Percentiles rank a stretch among this genome's conserved stretches.
phyloP scores from a whole-genome alignment of 179 eudicot genomes.

The Nepenthes alata region DNA sequence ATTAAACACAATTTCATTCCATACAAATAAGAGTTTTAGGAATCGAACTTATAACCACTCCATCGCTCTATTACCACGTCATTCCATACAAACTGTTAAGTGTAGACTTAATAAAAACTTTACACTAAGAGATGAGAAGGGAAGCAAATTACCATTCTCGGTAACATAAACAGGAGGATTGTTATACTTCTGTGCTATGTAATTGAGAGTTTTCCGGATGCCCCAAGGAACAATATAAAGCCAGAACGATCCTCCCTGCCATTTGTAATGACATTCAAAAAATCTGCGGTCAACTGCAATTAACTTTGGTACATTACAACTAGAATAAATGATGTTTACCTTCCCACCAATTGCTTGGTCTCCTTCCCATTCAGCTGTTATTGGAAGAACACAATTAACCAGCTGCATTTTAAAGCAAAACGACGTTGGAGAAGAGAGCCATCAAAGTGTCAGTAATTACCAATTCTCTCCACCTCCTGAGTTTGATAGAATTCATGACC shows the following conservation, averaged over 20 bases:
- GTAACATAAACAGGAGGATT: slow-evolving; percentile 54
- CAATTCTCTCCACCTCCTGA: slow-evolving; percentile 61
- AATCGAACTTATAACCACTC: too few species aligned
- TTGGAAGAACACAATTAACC: slow-evolving; percentile 11
- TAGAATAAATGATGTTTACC: slow-evolving; percentile 25
- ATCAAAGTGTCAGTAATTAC: slow-evolving; percentile 21
- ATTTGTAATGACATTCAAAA: slow-evolving; percentile 6
- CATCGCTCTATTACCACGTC: too few species aligned
- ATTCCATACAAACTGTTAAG: too few species aligned
- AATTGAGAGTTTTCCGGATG: slow-evolving; percentile 42
- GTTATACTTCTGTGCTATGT: slow-evolving; percentile 45
- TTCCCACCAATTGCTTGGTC: slow-evolving; percentile 72
- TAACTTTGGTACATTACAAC: background rate
- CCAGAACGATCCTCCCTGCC: slow-evolving; percentile 86
- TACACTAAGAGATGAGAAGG: too few species aligned
- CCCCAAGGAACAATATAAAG: slow-evolving; percentile 94
- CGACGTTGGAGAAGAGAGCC: slow-evolving; percentile 1
- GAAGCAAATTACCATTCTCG: too few species aligned
- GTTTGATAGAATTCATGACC: slow-evolving; percentile 33
- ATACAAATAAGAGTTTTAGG: too few species aligned
- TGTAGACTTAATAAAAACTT: too few species aligned
- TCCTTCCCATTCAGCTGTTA: slow-evolving; percentile 70
- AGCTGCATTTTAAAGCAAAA: background rate
- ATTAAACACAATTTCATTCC: too few species aligned
- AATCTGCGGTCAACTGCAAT: background rate